A percentile compares a stretch with the other conserved stretches of the same genome.
Evolutionary conservation across 495 filamentous ascomycete genomes (phyloP).

Genomic region (Rhypophila decipiens): DNA sequence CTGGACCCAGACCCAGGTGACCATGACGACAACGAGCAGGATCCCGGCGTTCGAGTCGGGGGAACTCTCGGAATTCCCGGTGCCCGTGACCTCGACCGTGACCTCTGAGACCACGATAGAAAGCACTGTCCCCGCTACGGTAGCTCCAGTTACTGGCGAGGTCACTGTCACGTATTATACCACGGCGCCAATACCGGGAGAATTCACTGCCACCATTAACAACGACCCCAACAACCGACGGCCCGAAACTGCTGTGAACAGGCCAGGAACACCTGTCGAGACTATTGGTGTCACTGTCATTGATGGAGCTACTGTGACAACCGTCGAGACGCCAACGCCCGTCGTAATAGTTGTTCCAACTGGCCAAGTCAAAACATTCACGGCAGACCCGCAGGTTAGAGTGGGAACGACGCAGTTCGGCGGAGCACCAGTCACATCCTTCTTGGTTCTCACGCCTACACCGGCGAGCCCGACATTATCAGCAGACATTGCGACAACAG

Average conservation of each 20-base stretch:
- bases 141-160: conserved; percentile 16
- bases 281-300: conserved; percentile 10
- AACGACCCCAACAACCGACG: not conserved
- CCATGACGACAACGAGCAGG: too few species aligned
- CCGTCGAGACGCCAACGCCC: conserved; percentile 15
- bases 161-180: conserved; percentile 22
- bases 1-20: too few species aligned
- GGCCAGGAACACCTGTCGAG: not conserved
- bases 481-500: conserved; percentile 6
- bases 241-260: not conserved
- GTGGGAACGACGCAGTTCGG: conserved; percentile 13
- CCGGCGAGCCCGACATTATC: not conserved
- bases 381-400: conserved; percentile 7
- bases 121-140: conserved; percentile 12
- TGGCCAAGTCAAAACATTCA: conserved; percentile 11
- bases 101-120: not conserved
- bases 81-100: conserved; percentile 5
- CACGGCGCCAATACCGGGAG: too few species aligned
- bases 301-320: conserved; percentile 2
- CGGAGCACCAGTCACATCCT: conserved; percentile 13
- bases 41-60: too few species aligned
- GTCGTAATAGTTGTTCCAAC: conserved; percentile 10
- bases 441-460: conserved; percentile 19
- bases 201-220: too few species aligned
- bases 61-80: too few species aligned